A percentile compares a stretch with the other conserved stretches of the same genome.
These are phyloP conservation scores for Aegle marmelos DNA, from an alignment of 345 rosid genomes.

Conservation along the genomic window DNA sequence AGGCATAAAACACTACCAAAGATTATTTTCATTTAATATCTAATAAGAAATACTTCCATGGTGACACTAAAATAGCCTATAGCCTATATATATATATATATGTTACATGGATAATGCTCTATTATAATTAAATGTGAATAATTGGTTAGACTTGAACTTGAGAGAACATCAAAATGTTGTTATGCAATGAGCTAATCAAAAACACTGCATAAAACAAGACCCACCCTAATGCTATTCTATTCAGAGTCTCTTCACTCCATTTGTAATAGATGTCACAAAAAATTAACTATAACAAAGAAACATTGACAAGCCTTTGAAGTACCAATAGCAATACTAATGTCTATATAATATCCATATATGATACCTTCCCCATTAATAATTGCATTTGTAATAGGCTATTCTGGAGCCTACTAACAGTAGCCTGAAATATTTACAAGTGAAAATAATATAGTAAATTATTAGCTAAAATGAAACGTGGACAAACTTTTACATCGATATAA, in stretches of 20 bases:
- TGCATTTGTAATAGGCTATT: constrained; percentile 93
- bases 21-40: not conserved
- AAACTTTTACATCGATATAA: not conserved
- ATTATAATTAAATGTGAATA: not conserved
- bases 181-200: not conserved
- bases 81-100: not conserved
- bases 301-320: constrained; percentile 48
- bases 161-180: not conserved
- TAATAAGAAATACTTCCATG: not conserved
- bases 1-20: not conserved
- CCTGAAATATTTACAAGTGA: constrained; percentile 45
- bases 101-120: not conserved
- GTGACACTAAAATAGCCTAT: not conserved
- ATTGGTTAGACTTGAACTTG: not conserved
- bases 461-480: not conserved
- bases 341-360: constrained; percentile 90
- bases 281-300: not conserved
- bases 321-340: constrained; percentile 85
- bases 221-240: not conserved
- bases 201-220: not conserved
- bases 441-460: not conserved
- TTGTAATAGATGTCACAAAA: not conserved
- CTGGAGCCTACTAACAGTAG: constrained; percentile 95
- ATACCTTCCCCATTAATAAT: constrained; percentile 98
- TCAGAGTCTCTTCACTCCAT: not conserved